Evolutionary conservation across 306 rosid genomes (phyloP).

Genomic region (Acmispon strigosus): DNA sequence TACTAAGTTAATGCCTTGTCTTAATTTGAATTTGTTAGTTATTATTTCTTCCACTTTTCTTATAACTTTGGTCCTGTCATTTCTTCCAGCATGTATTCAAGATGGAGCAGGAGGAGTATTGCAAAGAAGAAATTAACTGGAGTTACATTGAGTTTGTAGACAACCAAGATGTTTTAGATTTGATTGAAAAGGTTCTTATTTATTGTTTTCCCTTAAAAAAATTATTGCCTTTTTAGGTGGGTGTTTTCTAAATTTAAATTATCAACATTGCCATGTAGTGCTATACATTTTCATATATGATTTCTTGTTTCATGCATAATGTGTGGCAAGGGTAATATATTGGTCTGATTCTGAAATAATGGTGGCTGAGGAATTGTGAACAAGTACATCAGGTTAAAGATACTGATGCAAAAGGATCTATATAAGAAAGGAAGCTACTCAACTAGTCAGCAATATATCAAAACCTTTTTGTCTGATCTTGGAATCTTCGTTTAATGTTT

Average conservation of each 20-base stretch:
- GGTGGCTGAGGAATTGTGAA: constrained; percentile 1
- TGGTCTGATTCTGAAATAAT: background rate
- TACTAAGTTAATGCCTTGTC: background rate
- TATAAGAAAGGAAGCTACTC: background rate
- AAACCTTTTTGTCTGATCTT: constrained; percentile 15
- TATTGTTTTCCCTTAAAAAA: background rate
- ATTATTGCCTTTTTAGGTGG: background rate
- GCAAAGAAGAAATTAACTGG: constrained; percentile 96
- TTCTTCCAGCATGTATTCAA: constrained; percentile 91
- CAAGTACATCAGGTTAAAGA: constrained; percentile 1
- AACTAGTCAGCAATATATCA: constrained; percentile 2
- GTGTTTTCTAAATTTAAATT: background rate
- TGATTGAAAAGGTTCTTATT: constrained; percentile 83
- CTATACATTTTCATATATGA: background rate
- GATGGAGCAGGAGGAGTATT: constrained; percentile 98
- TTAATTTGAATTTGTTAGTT: constrained; percentile 3
- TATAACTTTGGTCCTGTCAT: constrained; percentile 4
- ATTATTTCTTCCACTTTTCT: background rate
- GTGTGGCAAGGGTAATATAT: background rate
- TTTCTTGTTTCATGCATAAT: constrained; percentile 13
- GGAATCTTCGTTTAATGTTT: background rate
- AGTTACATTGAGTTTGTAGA: constrained; percentile 97
- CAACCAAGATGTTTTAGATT: constrained; percentile 95
- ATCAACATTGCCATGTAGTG: background rate
- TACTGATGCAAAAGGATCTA: constrained; percentile 1